Percentiles rank a stretch among this genome's conserved stretches.
Conservation (phyloP, 2,329 filamentous ascomycete genomes). For the Emmonsia crescens region DNA sequence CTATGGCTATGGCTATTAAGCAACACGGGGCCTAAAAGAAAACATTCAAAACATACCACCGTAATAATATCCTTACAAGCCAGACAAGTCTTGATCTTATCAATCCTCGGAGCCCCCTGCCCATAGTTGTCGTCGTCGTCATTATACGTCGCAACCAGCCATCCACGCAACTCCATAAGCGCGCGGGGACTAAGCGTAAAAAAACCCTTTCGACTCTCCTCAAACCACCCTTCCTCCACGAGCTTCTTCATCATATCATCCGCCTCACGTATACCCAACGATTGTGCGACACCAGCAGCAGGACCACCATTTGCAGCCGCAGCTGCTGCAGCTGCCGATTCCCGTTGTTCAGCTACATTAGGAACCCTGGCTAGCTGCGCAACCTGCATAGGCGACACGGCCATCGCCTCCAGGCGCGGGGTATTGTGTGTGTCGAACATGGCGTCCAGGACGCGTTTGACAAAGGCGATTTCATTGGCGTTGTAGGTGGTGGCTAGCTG, state of each 20-base stretch:
- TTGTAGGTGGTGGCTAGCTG: constrained; percentile 75
- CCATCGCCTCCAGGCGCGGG: constrained; percentile 68
- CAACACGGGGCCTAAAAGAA: not conserved
- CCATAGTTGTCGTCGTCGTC: constrained; percentile 52
- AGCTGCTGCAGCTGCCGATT: too few species aligned
- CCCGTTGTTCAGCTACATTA: constrained; percentile 24
- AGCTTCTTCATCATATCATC: constrained; percentile 60
- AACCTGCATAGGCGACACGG: constrained; percentile 68
- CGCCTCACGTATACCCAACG: constrained; percentile 66
- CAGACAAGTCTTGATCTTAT: constrained; percentile 75
- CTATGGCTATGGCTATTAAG: too few species aligned
- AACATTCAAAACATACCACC: constrained; percentile 34
- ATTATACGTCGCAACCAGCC: constrained; percentile 86
- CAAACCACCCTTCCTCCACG: constrained; percentile 73
- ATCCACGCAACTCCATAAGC: constrained; percentile 72
- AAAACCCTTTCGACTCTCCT: constrained; percentile 59
- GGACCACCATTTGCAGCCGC: constrained; percentile 32
- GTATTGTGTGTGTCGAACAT: constrained; percentile 91
- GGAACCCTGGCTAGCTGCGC: constrained; percentile 50
- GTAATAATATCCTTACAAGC: constrained; percentile 88
- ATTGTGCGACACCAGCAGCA: constrained; percentile 30
- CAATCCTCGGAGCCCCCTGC: constrained; percentile 39
- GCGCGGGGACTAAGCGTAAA: constrained; percentile 67
- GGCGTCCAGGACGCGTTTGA: constrained; percentile 75
- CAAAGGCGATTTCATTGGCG: constrained; percentile 77